Percentiles rank a stretch among this genome's conserved stretches.
phyloP scores from a whole-genome alignment of 2,329 filamentous ascomycete genomes.

The Fusarium fujikuroi region DNA sequence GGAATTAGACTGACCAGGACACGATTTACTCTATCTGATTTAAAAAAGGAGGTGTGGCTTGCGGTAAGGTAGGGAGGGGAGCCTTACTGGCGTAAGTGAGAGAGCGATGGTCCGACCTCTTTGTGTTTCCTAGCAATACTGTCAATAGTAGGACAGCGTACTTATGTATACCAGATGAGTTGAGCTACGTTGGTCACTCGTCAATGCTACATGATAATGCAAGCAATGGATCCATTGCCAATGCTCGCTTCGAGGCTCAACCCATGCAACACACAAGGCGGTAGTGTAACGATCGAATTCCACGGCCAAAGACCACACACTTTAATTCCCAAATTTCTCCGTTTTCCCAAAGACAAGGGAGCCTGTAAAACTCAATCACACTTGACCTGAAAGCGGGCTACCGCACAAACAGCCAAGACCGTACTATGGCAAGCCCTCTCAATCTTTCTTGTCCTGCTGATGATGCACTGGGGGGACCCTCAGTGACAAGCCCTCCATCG shows the following conservation, averaged over 20 bases:
- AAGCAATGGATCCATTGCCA: conserved; percentile 8
- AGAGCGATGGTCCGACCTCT: neutral
- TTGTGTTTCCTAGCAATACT: conserved; percentile 12
- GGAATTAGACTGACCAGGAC: neutral
- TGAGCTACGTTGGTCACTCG: conserved; percentile 1
- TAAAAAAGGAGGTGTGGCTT: conserved; percentile 9
- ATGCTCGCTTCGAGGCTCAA: conserved; percentile 34
- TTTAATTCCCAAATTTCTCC: neutral
- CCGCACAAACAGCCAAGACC: conserved; percentile 20
- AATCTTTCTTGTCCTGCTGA: conserved; percentile 15
- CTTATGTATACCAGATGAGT: neutral
- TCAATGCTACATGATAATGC: neutral
- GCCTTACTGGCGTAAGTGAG: conserved; percentile 21
- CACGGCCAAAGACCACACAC: neutral
- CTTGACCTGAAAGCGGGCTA: conserved; percentile 1
- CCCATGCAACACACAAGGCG: conserved; percentile 27
- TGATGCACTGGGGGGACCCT: conserved; percentile 10
- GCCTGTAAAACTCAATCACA: neutral
- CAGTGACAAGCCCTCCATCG: conserved; percentile 35
- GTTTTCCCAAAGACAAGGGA: neutral
- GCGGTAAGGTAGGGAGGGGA: neutral
- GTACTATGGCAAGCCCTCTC: conserved; percentile 6
- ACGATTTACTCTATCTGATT: neutral
- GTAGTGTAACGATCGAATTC: conserved; percentile 15
- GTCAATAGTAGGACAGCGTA: conserved; percentile 14